Conservation (phyloP, 371 early-diverging fungal genomes). For the Capniomyces stellatus region DNA sequence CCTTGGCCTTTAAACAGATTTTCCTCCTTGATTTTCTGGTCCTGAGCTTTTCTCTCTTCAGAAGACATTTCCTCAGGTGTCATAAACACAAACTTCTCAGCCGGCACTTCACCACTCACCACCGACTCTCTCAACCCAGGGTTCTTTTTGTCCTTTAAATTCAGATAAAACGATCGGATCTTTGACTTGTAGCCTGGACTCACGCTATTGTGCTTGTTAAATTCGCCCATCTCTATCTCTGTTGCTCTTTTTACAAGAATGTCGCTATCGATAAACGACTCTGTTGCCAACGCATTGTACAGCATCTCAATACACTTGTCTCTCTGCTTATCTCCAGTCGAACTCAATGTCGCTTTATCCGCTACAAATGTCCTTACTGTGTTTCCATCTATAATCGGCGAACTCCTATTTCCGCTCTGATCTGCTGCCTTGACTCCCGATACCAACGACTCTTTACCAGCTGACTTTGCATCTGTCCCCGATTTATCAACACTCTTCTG, state of each 20-base stretch:
- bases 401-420: too few species aligned
- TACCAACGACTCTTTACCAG: background rate
- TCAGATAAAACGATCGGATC: constrained; percentile 62
- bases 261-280: constrained; percentile 29
- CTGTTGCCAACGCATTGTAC: constrained; percentile 58
- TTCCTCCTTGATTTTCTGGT: constrained; percentile 47
- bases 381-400: too few species aligned
- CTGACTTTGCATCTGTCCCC: background rate
- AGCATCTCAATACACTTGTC: constrained; percentile 72
- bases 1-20: constrained; percentile 63
- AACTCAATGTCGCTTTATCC: constrained; percentile 17
- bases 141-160: constrained; percentile 67
- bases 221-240: constrained; percentile 48
- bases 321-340: constrained; percentile 48
- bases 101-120: constrained; percentile 43
- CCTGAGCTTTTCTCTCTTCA: constrained; percentile 52
- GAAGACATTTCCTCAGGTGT: constrained; percentile 76
- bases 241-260: constrained; percentile 37
- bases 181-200: constrained; percentile 47
- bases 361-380: constrained; percentile 15
- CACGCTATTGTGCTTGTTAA: constrained; percentile 31
- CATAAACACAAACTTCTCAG: constrained; percentile 56
- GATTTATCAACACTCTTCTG: background rate
- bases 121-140: constrained; percentile 56
- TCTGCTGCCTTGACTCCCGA: background rate